phyloP scores from a whole-genome alignment of 2,329 filamentous ascomycete species.

The Fusarium burgessii region DNA sequence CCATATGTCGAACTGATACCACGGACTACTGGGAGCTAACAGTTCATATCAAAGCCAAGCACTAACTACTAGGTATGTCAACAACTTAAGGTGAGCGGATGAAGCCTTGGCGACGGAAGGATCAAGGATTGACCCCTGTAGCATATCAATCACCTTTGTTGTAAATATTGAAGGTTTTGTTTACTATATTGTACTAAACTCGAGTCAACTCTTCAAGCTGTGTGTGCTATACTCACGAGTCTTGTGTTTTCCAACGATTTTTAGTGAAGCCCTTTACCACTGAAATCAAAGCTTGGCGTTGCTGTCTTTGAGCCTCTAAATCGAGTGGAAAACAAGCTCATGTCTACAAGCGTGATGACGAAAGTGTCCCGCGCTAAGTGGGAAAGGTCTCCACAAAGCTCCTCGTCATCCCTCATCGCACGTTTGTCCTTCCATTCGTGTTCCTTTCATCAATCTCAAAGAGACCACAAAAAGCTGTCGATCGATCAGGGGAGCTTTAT shows the following conservation, averaged over 20 bases:
- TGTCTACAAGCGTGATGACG: constrained; percentile 36
- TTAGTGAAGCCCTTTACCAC: neutral
- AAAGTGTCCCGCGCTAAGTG: constrained; percentile 33
- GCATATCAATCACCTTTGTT: constrained; percentile 23
- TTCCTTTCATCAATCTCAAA: constrained; percentile 28
- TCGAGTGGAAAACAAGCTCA: constrained; percentile 38
- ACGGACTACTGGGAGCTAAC: neutral
- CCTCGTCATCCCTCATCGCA: constrained; percentile 39
- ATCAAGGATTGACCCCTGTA: constrained; percentile 33
- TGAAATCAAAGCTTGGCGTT: neutral
- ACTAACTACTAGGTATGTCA: neutral
- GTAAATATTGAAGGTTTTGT: neutral
- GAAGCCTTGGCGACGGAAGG: constrained; percentile 29
- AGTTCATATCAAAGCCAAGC: constrained; percentile 2
- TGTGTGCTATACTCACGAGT: neutral
- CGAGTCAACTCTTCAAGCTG: neutral
- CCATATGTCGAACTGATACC: neutral
- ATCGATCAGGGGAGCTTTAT: constrained; percentile 16
- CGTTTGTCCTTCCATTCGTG: constrained; percentile 29
- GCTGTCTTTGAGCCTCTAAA: constrained; percentile 25
- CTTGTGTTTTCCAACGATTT: neutral
- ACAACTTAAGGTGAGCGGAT: constrained; percentile 13
- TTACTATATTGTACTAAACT: neutral
- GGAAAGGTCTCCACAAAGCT: constrained; percentile 33
- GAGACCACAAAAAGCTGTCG: constrained; percentile 30